Evolutionary conservation across 129 eudicot species (phyloP), one percentile per base, ranked within the genome.

Genomic region (Artemisia annua): DNA sequence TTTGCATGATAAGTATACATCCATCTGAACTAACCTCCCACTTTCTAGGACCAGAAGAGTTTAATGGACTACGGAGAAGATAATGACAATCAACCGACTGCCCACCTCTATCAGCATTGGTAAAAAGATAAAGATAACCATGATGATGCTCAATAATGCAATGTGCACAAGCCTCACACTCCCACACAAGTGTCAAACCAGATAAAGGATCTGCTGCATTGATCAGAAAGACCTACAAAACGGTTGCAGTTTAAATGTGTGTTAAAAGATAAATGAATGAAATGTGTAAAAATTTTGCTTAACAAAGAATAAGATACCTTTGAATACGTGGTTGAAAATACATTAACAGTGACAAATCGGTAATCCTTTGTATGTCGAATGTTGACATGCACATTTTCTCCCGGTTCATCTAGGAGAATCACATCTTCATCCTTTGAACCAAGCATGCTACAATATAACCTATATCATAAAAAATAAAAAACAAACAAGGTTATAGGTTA

Each of bases 141-240:
- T 79, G 85, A 77, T 94, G 96, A 75, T 94, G 99, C 83, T 94
- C 99, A 9, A 90, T 82, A 63, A 94, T 81, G 77, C 97, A 90
- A 79, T 88, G 96, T n/a, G 83, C 80, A 28, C 88, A 78, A 16
- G 91, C 80, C 70, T 83, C 91, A 24, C 94, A 83, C 72, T 90
- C 99, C 97, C 94, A 90, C 48, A 94, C 85, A 26, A 74, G 88
- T n/a, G 78, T 88, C 83, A 88, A 62, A 62, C 87, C 86, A 48
- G 97, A 87, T n/a, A 90, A 85, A 63, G 98, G 98, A 80, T 87
- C 86, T 22, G 93, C 89, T 70, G 96, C 90, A 81, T 94, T 85
- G 43, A 94, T 84, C 73, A 94, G 72, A 83, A 75, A 90, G 44
- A 90, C 93, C 98, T 94, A 86, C 49, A 71, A 51, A 18, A 70